Evolutionary conservation across 2,329 filamentous ascomycete species (phyloP).

Genomic region (Nigrospora osmanthi): DNA sequence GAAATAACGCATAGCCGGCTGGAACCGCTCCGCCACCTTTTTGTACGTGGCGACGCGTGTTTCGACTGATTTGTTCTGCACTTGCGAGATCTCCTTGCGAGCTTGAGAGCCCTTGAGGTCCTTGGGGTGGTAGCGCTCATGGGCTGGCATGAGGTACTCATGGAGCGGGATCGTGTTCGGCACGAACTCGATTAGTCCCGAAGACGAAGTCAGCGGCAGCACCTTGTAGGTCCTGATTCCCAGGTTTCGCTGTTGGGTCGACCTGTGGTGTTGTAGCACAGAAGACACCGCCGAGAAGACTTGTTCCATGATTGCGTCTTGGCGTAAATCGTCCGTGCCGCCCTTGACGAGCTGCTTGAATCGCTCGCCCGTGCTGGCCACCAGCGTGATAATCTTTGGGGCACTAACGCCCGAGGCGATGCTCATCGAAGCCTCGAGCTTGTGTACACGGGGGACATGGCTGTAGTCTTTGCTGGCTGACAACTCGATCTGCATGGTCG

Average conservation of each 20-base stretch:
- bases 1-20: constrained; percentile 92
- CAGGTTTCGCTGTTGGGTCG: constrained; percentile 80
- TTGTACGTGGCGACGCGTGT: constrained; percentile 68
- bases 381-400: constrained; percentile 83
- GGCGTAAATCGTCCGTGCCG: constrained; percentile 89
- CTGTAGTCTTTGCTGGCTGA: constrained; percentile 68
- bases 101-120: constrained; percentile 72
- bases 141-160: constrained; percentile 85
- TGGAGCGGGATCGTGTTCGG: constrained; percentile 87
- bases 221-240: constrained; percentile 97
- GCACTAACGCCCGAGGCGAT: constrained; percentile 88
- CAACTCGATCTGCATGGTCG: constrained; percentile 79
- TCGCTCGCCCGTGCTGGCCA: constrained; percentile 66
- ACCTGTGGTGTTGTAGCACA: constrained; percentile 75
- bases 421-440: constrained; percentile 66
- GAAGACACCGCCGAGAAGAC: constrained; percentile 95
- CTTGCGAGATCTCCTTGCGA: constrained; percentile 70
- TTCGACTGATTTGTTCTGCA: constrained; percentile 62
- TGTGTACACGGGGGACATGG: constrained; percentile 63
- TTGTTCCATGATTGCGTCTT: constrained; percentile 99
- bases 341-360: constrained; percentile 95
- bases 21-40: constrained; percentile 72
- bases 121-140: constrained; percentile 76
- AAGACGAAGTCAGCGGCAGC: constrained; percentile 72
- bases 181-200: constrained; percentile 96